phyloP scores from a whole-genome alignment of 140 eudicot genomes.

The Stevia rebaudiana region DNA sequence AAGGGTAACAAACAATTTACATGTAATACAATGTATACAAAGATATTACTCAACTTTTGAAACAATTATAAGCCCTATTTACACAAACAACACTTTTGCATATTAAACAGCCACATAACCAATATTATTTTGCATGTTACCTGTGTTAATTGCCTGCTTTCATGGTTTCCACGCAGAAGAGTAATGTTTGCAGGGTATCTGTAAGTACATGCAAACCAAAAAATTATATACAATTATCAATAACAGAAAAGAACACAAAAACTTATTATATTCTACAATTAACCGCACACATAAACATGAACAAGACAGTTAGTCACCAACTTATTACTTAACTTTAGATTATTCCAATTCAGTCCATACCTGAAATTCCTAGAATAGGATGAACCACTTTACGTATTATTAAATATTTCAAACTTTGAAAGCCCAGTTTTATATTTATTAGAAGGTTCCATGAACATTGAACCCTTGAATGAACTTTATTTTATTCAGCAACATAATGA shows the following conservation, averaged over 20 bases:
- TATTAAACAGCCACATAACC: neutral
- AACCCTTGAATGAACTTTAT: neutral
- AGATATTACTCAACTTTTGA: neutral
- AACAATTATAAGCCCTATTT: neutral
- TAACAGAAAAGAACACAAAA: neutral
- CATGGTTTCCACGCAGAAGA: constrained; percentile 94
- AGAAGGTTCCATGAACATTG: neutral
- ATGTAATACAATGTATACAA: neutral
- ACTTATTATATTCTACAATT: neutral
- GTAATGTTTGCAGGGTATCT: constrained; percentile 98
- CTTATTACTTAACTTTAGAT: neutral
- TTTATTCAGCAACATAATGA: neutral
- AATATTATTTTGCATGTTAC: constrained; percentile 24
- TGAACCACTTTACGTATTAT: neutral
- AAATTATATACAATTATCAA: neutral
- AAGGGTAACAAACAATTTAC: neutral
- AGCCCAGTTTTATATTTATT: neutral
- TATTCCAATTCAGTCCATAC: constrained; percentile 8
- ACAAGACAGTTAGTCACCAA: neutral
- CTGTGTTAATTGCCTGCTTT: constrained; percentile 97
- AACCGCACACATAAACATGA: neutral
- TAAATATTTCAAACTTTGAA: no score
- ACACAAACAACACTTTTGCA: neutral
- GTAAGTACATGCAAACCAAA: constrained; percentile 19
- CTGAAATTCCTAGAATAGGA: neutral